Base-by-base conservation (phyloP, 176 grass and related monocot genomes). In the Avena atlantica region DNA sequence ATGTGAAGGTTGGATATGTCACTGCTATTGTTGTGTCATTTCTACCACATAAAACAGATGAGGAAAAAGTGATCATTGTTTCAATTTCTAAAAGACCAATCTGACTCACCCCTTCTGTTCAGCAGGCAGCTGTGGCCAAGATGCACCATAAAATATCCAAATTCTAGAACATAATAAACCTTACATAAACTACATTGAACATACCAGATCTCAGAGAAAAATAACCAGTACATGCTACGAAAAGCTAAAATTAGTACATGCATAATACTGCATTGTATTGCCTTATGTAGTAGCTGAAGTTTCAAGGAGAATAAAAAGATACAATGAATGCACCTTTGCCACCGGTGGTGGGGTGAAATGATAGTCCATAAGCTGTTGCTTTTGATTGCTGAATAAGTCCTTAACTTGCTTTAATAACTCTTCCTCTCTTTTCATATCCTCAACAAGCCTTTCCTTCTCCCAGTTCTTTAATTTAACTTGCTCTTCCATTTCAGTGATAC, bases 361-460 rank as follows among this genome's bases (percentile, higher is more conserved):
- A 57, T 5, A 92, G 29, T 86, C 80, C 70, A 85, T 60, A 81
- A 92, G 51, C 75, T 98, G 86, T 78, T 93, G 76, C 86, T 93
- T 98, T 86, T 93, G 78, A 78, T 69, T 72, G 57, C 19, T 71
- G 48, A 93, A 95, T 81, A 85, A 90, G 48, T 74, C 76, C 83
- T 95, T 93, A 34, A 20, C 87, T 61, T 87, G 55, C 12, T 74
- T 90, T 74, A 95, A 76, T 76, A 98, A 70, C 83, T 80, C 89
- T 85, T 90, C 95, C 90, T 98, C 84, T 78, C 91, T 92, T 92
- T 91, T 93, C 59, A 86, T 78, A 86, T 93, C 96, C 91, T 98
- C 91, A 78, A 84, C 57, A 64, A 93, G 72, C 78, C 88, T 98
- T 80, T 98, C 95, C 80, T 85, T 92, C 80, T 88, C 85, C 95